These are phyloP conservation scores for Cercospora janseana DNA, from an alignment of 2,329 filamentous ascomycete genomes.

Conservation along the genomic window DNA sequence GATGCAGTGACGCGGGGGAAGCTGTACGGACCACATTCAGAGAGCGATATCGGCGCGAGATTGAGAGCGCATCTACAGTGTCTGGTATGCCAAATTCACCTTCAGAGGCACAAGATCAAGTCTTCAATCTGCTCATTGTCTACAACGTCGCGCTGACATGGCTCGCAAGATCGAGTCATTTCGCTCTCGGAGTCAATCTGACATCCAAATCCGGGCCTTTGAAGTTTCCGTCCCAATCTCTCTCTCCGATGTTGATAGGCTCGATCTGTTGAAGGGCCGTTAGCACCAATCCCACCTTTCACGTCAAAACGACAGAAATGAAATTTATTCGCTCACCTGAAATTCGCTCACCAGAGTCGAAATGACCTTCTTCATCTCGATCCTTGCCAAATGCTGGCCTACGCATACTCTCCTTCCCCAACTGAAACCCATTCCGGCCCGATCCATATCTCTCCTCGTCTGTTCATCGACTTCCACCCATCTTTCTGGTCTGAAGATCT, in stretches of 20 bases:
- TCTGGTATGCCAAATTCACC: background rate
- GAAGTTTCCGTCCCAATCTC: slow-evolving; percentile 4
- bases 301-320: background rate
- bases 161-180: background rate
- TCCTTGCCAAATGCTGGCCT: slow-evolving; percentile 46
- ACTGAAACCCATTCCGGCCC: slow-evolving; percentile 48
- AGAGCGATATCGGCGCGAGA: background rate
- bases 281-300: background rate
- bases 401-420: slow-evolving; percentile 48
- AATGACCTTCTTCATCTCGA: slow-evolving; percentile 32
- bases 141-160: background rate
- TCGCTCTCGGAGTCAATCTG: background rate
- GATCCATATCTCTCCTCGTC: slow-evolving; percentile 40
- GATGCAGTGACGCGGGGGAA: background rate
- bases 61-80: background rate
- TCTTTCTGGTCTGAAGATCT: slow-evolving; percentile 48
- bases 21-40: background rate
- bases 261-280: slow-evolving; percentile 1
- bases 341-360: slow-evolving; percentile 20
- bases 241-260: slow-evolving; percentile 6
- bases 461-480: slow-evolving; percentile 44
- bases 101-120: background rate
- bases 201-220: background rate
- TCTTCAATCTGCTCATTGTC: background rate
- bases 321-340: background rate